Percentiles rank a stretch among this genome's conserved stretches.
Evolutionary conservation across 1,284 basidiomycete species (phyloP).

Genomic region (Ustilago crameri): DNA sequence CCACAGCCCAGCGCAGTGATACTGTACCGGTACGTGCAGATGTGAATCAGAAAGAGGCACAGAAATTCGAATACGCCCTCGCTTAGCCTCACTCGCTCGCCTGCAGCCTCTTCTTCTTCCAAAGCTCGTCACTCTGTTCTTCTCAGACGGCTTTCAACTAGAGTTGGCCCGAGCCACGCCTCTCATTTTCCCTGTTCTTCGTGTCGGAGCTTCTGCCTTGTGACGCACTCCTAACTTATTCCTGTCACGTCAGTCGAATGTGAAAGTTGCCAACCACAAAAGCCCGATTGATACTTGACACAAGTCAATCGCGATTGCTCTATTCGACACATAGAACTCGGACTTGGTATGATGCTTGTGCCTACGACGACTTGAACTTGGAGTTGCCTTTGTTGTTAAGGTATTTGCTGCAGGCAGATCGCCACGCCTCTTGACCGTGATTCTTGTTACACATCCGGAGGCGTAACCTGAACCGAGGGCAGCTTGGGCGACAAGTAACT

Average conservation of each 20-base stretch:
- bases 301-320: too few species aligned
- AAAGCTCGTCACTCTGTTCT: neutral
- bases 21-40: too few species aligned
- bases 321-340: too few species aligned
- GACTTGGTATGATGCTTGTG: too few species aligned
- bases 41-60: neutral
- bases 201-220: neutral
- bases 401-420: conserved; percentile 46
- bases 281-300: too few species aligned
- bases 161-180: conserved; percentile 21
- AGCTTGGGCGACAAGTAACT: too few species aligned
- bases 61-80: neutral
- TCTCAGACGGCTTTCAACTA: neutral
- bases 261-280: too few species aligned
- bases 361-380: conserved; percentile 20
- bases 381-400: conserved; percentile 47
- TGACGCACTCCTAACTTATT: conserved; percentile 6
- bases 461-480: too few species aligned
- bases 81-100: neutral
- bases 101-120: neutral
- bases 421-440: conserved; percentile 78
- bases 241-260: neutral
- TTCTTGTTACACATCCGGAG: too few species aligned
- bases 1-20: too few species aligned
- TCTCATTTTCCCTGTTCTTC: too few species aligned